A percentile compares a stretch with the other conserved stretches of the same genome.
Conservation (phyloP, 805 yeast species). For the Cephaloascus albidus region DNA sequence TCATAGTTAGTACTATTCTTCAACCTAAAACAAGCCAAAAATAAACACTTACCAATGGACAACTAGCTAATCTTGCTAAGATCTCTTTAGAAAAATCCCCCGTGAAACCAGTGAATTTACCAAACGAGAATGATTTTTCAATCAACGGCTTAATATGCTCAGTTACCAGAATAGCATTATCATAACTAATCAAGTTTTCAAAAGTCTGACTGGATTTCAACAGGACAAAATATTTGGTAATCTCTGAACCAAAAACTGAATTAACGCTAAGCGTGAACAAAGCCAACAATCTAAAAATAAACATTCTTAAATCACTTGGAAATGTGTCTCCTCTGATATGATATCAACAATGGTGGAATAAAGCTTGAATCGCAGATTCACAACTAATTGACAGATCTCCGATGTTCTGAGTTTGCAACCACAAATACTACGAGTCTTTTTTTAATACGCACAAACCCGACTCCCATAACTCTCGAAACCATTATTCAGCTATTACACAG, state of each 20-base stretch:
- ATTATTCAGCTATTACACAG: neutral
- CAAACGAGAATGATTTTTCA: conserved; percentile 50
- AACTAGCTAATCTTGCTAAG: conserved; percentile 35
- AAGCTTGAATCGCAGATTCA: no score
- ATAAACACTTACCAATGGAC: conserved; percentile 33
- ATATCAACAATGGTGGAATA: no score
- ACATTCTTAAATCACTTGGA: no score
- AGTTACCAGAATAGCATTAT: conserved; percentile 20
- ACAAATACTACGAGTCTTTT: no score
- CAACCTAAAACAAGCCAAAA: conserved; percentile 1
- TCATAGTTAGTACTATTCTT: neutral
- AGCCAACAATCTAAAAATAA: neutral
- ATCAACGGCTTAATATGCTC: conserved; percentile 39
- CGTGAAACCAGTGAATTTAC: conserved; percentile 61
- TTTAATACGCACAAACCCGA: no score
- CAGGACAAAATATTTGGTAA: conserved; percentile 35
- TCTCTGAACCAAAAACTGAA: neutral
- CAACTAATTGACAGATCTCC: no score
- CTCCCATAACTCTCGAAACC: no score
- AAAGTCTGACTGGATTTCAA: conserved; percentile 40
- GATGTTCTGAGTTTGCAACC: no score
- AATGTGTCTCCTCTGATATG: no score
- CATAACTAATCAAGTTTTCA: conserved; percentile 37
- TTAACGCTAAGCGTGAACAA: neutral
- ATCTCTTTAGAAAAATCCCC: conserved; percentile 47